Evolutionary conservation across 1,284 basidiomycete species (phyloP), one percentile per base, ranked within the genome.

Genomic region (Porphyrellus sp.): DNA sequence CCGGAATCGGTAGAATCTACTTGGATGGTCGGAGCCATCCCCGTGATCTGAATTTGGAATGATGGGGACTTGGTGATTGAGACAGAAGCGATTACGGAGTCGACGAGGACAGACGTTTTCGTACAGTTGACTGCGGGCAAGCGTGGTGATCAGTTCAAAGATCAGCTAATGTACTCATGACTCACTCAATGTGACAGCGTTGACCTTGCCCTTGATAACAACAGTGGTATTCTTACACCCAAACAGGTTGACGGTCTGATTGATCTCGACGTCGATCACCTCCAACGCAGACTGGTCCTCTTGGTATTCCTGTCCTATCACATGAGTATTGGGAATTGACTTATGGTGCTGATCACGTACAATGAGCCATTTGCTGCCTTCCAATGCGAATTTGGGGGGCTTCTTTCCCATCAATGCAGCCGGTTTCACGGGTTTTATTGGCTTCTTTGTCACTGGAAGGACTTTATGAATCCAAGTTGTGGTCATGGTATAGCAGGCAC

Each of bases 1-100:
- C 96, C 97, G 16, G 91, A 91, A 72, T 99, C 97, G 34, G 92
- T 96, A 27, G 88, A 88, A 72, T 99, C 97, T 34, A 99, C 74
- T 65, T 96, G 89, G 57, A 99, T 85, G 52, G 93, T 99, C 2
- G 96, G 96, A 25, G 89, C 89, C 2, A 78, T 73, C 24, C 96
- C 96, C 0, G 89, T 91, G 61, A 99, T 86, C 72, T 99, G 96
- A 34, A 98, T 77, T 15, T 88, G 85, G 73, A 99, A 99, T 3
- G 91, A 94, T 0, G 93, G 92, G 0, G 93, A 97, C 56, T 85
- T 86, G 27, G 93, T 98, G 41, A 99, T 79, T 11, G 89, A 86
- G 53, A 96, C 76, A 3, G 88, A 85, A 8, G 97, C 93, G 11
- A 99, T 91, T 31, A 96, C 90, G 2, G 91, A 92, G 42, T 98